Conservation (phyloP, 306 rosid species). For the Casuarina cunninghamiana region DNA sequence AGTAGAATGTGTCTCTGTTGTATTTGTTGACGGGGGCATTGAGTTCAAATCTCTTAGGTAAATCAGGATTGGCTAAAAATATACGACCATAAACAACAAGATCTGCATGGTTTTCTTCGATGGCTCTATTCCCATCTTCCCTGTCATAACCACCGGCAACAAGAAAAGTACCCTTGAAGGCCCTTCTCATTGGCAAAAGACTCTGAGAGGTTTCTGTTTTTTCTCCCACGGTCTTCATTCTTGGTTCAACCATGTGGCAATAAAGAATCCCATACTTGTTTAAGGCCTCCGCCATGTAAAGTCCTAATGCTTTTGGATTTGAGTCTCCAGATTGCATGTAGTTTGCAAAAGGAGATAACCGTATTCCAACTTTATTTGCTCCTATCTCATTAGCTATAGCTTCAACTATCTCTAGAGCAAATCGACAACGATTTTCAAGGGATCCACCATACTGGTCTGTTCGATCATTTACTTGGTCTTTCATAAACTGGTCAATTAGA, state of each 20-base stretch:
- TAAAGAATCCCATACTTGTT: constrained; percentile 40
- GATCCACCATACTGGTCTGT: constrained; percentile 48
- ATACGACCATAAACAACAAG: constrained; percentile 32
- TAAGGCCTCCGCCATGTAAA: constrained; percentile 44
- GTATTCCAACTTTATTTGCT: constrained; percentile 26
- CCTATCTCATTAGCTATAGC: constrained; percentile 57
- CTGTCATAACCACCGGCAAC: constrained; percentile 26
- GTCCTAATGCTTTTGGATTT: constrained; percentile 46
- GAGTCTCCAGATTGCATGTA: constrained; percentile 51
- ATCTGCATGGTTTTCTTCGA: constrained; percentile 25
- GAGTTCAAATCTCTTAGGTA: constrained; percentile 34
- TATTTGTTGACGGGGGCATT: constrained; percentile 32
- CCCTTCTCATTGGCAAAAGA: constrained; percentile 36
- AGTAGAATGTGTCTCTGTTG: constrained; percentile 22
- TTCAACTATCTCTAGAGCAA: constrained; percentile 54
- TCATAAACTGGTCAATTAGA: constrained; percentile 38
- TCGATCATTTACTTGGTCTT: constrained; percentile 36
- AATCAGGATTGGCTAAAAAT: constrained; percentile 40
- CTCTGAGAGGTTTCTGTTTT: neutral
- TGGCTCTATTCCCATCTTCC: constrained; percentile 28
- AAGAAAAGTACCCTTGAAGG: constrained; percentile 33
- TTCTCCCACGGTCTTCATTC: constrained; percentile 11
- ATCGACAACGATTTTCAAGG: constrained; percentile 59
- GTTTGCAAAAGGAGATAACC: constrained; percentile 52
- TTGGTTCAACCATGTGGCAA: constrained; percentile 42